A percentile compares a stretch with the other conserved stretches of the same genome.
These are phyloP conservation scores for Kwoniella heveanensis DNA, from an alignment of 768 basidiomycete genomes.

Conservation along the genomic window DNA sequence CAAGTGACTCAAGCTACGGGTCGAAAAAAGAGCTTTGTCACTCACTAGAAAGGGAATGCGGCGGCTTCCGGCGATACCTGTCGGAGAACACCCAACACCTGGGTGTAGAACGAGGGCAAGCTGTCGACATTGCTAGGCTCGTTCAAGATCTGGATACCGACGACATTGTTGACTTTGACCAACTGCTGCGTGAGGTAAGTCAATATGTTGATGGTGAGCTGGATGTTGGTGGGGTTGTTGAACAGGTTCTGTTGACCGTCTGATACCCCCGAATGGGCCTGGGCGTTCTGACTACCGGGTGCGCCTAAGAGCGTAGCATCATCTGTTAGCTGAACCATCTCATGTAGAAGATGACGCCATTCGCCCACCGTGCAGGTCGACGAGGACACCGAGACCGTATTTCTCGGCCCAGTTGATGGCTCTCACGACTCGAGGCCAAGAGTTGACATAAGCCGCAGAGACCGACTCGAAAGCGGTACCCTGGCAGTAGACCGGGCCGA, in stretches of 20 bases:
- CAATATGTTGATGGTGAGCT: conserved; percentile 59
- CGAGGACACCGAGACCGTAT: conserved; percentile 51
- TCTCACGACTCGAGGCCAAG: conserved; percentile 49
- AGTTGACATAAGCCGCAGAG: conserved; percentile 43
- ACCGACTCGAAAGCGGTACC: conserved; percentile 47
- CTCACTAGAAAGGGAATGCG: conserved; percentile 46
- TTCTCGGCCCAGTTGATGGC: conserved; percentile 53
- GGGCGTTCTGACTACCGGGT: conserved; percentile 29
- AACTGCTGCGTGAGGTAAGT: conserved; percentile 56
- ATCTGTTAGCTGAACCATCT: conserved; percentile 11
- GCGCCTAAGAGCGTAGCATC: too few species aligned
- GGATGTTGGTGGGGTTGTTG: conserved; percentile 53
- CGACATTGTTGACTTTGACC: conserved; percentile 52
- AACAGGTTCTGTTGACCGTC: conserved; percentile 57
- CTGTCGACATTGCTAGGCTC: conserved; percentile 49
- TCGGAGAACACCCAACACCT: conserved; percentile 31
- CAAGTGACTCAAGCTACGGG: conserved; percentile 7
- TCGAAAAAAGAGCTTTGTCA: too few species aligned
- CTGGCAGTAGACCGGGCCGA: conserved; percentile 45
- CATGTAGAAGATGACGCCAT: not conserved
- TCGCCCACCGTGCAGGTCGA: conserved; percentile 47
- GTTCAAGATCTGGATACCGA: conserved; percentile 54
- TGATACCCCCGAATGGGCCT: conserved; percentile 47
- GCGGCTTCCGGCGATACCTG: conserved; percentile 43
- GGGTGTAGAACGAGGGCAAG: conserved; percentile 42